These are phyloP conservation scores for Thelephora terrestris DNA, from an alignment of 1,284 basidiomycete species.

Conservation along the genomic window DNA sequence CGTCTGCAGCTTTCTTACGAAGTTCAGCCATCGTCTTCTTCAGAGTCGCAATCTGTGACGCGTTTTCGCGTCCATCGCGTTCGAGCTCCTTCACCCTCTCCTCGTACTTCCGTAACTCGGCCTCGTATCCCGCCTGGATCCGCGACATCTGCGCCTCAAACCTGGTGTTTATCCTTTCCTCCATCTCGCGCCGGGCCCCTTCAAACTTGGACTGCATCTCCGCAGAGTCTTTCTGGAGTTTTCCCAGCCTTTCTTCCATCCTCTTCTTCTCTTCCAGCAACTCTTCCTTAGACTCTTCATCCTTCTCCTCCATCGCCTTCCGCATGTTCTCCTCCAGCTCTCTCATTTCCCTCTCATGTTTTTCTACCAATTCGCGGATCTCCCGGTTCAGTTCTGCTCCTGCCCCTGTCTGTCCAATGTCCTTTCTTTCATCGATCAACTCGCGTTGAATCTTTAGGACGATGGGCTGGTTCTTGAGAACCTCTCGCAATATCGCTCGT, in stretches of 20 bases:
- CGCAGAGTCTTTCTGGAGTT: too few species aligned
- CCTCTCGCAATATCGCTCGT: background rate
- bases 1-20: too few species aligned
- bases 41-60: too few species aligned
- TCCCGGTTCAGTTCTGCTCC: conserved; percentile 9
- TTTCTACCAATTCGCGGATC: conserved; percentile 16
- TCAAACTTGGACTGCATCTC: too few species aligned
- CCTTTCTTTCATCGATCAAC: conserved; percentile 12
- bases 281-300: too few species aligned
- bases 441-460: conserved; percentile 11
- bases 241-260: too few species aligned
- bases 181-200: too few species aligned
- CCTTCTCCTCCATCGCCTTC: too few species aligned
- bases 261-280: too few species aligned
- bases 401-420: conserved; percentile 9
- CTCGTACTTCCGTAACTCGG: background rate
- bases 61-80: too few species aligned
- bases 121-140: background rate
- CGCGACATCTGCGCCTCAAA: conserved; percentile 6
- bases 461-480: conserved; percentile 5
- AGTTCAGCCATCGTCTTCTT: too few species aligned
- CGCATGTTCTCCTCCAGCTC: conserved; percentile 5
- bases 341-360: conserved; percentile 4
- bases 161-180: background rate
- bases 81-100: too few species aligned